These are phyloP conservation scores for Phaffomyces opuntiae DNA, from an alignment of 805 yeast species.

Conservation along the genomic window DNA sequence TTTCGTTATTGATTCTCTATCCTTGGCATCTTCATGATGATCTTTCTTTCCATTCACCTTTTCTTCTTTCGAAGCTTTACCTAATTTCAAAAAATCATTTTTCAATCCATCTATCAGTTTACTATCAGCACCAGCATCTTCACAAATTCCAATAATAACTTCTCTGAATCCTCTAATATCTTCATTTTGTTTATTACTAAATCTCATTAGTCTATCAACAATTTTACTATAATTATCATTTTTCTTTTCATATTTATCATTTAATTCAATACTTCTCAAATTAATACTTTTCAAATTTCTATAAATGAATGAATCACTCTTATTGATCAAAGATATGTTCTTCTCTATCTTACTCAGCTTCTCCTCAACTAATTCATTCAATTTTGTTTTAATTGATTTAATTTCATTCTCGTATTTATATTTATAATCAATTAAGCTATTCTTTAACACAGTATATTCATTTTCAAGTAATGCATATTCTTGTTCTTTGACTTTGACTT, in stretches of 20 bases:
- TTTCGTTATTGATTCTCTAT: no score
- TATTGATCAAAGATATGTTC: conserved; percentile 31
- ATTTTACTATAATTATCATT: conserved; percentile 37
- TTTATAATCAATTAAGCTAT: conserved; percentile 46
- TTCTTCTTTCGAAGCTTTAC: neutral
- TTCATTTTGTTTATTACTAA: conserved; percentile 42
- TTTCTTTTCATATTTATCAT: conserved; percentile 40
- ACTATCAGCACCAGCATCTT: conserved; percentile 9
- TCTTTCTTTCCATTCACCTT: neutral
- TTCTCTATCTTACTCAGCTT: conserved; percentile 29
- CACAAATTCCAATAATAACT: conserved; percentile 30
- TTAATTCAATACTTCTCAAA: conserved; percentile 41
- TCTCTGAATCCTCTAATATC: conserved; percentile 39
- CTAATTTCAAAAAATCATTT: conserved; percentile 16
- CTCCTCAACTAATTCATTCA: conserved; percentile 32
- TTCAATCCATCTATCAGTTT: conserved; percentile 14
- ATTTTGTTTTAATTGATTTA: conserved; percentile 27
- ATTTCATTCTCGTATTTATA: conserved; percentile 40
- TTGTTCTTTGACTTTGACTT: conserved; percentile 39
- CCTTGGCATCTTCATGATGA: neutral
- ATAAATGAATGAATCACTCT: conserved; percentile 43
- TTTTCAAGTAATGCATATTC: conserved; percentile 50
- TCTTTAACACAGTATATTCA: conserved; percentile 52
- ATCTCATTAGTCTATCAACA: conserved; percentile 36
- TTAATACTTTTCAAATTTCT: conserved; percentile 42